phyloP scores from a whole-genome alignment of 2,329 filamentous ascomycete genomes.

The Colletotrichum abscissum region DNA sequence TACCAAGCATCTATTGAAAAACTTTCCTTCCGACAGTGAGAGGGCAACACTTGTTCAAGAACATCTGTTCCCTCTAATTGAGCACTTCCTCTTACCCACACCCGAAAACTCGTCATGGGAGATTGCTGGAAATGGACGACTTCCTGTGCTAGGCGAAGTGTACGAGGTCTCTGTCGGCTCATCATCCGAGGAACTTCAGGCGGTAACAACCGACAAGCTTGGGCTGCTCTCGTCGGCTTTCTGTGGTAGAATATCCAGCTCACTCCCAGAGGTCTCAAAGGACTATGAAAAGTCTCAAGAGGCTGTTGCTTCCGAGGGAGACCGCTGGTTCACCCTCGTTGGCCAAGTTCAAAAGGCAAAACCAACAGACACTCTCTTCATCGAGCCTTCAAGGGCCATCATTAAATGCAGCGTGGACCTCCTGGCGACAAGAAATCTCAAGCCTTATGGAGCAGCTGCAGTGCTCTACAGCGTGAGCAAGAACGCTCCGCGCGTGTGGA shows the following conservation, averaged over 20 bases:
- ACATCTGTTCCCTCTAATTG: slow-evolving; percentile 64
- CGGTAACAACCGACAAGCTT: slow-evolving; percentile 69
- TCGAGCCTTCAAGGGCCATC: slow-evolving; percentile 40
- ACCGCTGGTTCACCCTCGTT: slow-evolving; percentile 74
- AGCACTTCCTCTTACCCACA: slow-evolving; percentile 63
- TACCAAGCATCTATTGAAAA: slow-evolving; percentile 63
- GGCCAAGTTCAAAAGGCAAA: slow-evolving; percentile 55
- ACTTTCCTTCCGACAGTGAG: slow-evolving; percentile 57
- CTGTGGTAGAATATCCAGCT: slow-evolving; percentile 76
- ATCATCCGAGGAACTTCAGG: slow-evolving; percentile 53
- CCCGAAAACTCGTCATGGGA: slow-evolving; percentile 50
- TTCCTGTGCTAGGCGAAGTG: slow-evolving; percentile 57
- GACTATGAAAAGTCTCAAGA: slow-evolving; percentile 80
- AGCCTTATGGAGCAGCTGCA: slow-evolving; percentile 66
- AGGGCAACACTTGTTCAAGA: slow-evolving; percentile 57
- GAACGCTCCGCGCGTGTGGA: slow-evolving; percentile 54
- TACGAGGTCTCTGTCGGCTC: slow-evolving; percentile 57
- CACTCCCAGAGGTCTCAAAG: slow-evolving; percentile 84
- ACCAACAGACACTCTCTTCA: slow-evolving; percentile 41
- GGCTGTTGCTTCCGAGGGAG: slow-evolving; percentile 72
- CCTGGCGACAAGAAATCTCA: slow-evolving; percentile 63
- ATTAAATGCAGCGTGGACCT: slow-evolving; percentile 49
- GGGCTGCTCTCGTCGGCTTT: slow-evolving; percentile 68
- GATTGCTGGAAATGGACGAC: slow-evolving; percentile 42
- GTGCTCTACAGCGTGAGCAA: slow-evolving; percentile 48